Evolutionary conservation across 208 protist species (phyloP), one percentile per base, ranked within the genome.

Genomic region (Acanthamoeba culbertsoni): DNA sequence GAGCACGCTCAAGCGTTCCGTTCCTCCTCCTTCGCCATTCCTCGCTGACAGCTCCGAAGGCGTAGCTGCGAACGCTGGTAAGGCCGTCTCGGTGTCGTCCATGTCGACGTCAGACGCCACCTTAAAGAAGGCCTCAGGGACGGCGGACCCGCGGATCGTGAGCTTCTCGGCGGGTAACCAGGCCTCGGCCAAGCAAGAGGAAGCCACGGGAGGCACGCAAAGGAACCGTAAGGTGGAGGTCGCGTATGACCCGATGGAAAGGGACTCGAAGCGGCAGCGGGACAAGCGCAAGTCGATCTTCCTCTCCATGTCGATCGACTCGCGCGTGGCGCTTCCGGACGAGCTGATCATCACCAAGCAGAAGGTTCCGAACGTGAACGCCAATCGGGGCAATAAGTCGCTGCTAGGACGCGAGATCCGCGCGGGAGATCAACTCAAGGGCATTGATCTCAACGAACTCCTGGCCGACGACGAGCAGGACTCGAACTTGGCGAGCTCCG

Each of bases 231-330:
- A 68, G 59, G 20, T 6, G 31, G 59, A 68, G 31, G 59, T n/a
- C 31, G 16, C n/a, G 7, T 28, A 68, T 68, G 14, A 43, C 4
- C 33, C 4, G 37, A 4, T 6, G 14, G 16, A 26, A 42, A 42
- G 33, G 65, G 31, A 43, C 35, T 75, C 65, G 10, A 6, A n/a
- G 23, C 55, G 55, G 23, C 23, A 14, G 55, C 55, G 55, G 55
- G 65, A 75, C 65, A 75, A 75, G 33, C 75, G 75, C 26, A 86
- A 86, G 75, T 86, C 75, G 7, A 86, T 86, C 28, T 59, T 86
- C 48, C 26, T 86, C 8, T 86, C 75, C 48, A 51, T 86, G 75
- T 62, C 75, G 31, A 86, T 86, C 42, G 75, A 86, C 33, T 86
- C 75, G 26, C 75, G 48, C 26, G n/a, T 86, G 28, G 48, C 12